Conservation (phyloP, 164 flowering plant species). For the Kalanchoe fedtschenkoi region DNA sequence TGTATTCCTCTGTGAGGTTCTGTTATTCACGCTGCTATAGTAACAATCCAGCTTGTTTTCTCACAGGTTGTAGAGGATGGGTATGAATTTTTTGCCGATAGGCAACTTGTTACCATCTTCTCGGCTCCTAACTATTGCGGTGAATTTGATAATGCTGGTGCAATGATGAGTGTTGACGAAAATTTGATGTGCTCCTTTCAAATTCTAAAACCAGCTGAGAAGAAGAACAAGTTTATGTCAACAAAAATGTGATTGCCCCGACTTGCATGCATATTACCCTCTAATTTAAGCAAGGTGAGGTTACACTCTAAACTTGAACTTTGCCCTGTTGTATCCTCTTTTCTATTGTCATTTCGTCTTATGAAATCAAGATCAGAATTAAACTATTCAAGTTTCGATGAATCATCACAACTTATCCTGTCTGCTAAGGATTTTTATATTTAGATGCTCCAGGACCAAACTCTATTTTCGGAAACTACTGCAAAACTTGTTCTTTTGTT, state of each 20-base stretch:
- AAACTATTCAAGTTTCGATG: too few species aligned
- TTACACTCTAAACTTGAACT: background rate
- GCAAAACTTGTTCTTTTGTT: too few species aligned
- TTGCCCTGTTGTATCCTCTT: background rate
- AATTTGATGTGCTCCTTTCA: conserved; percentile 3
- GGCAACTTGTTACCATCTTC: conserved; percentile 22
- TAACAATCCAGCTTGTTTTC: conserved; percentile 7
- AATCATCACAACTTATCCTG: too few species aligned
- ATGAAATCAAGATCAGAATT: too few species aligned
- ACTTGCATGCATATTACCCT: background rate
- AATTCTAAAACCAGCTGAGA: conserved; percentile 45
- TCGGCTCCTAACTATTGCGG: background rate
- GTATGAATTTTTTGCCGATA: conserved; percentile 56
- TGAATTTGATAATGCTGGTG: conserved; percentile 1
- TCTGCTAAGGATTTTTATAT: too few species aligned
- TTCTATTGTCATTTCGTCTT: too few species aligned
- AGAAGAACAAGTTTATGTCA: conserved; percentile 33
- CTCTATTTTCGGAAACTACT: too few species aligned
- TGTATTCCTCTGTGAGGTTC: background rate
- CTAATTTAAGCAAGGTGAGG: background rate
- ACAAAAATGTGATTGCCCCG: conserved; percentile 26
- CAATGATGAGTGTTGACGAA: conserved; percentile 3
- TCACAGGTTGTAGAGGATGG: conserved; percentile 68
- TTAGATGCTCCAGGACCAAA: too few species aligned
- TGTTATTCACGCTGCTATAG: background rate